A percentile compares a stretch with the other conserved stretches of the same genome.
Conservation (phyloP, 371 early-diverging fungal genomes). For the Nematocida sp. region DNA sequence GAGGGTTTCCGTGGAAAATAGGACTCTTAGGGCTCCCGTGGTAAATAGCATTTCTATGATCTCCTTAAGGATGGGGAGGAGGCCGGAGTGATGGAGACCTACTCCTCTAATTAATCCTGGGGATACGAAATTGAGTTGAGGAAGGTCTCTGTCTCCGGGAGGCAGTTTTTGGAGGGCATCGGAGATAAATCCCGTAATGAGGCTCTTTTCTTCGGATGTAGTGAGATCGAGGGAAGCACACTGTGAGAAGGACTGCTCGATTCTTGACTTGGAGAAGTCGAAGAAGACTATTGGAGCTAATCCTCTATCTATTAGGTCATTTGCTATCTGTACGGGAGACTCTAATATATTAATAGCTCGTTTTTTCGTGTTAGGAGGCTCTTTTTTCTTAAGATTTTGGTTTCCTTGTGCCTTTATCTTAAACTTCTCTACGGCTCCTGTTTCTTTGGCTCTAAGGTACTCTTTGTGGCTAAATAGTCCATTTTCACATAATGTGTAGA, state of each 20-base stretch:
- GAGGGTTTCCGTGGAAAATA: constrained; percentile 88
- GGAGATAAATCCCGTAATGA: constrained; percentile 54
- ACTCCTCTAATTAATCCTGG: constrained; percentile 81
- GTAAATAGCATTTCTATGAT: constrained; percentile 87
- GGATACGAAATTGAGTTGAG: constrained; percentile 79
- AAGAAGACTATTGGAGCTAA: constrained; percentile 64
- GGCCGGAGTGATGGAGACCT: constrained; percentile 90
- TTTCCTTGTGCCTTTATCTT: constrained; percentile 9
- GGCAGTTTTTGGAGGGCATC: constrained; percentile 58
- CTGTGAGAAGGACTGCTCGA: constrained; percentile 57
- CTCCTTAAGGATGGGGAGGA: constrained; percentile 94
- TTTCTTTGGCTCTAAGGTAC: constrained; percentile 33
- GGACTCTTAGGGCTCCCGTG: constrained; percentile 78
- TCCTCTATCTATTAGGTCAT: constrained; percentile 52
- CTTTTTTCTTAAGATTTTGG: neutral
- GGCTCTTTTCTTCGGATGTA: constrained; percentile 55
- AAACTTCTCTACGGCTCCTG: constrained; percentile 44
- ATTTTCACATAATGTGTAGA: constrained; percentile 23
- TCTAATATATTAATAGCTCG: constrained; percentile 41
- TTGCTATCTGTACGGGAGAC: constrained; percentile 56
- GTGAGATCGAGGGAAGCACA: constrained; percentile 57
- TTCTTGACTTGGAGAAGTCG: constrained; percentile 62
- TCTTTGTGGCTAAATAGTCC: constrained; percentile 36
- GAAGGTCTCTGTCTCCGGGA: constrained; percentile 69
- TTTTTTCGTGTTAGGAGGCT: constrained; percentile 52